Conservation (phyloP, 2,329 filamentous ascomycete species). For the Cytospora paraplurivora region DNA sequence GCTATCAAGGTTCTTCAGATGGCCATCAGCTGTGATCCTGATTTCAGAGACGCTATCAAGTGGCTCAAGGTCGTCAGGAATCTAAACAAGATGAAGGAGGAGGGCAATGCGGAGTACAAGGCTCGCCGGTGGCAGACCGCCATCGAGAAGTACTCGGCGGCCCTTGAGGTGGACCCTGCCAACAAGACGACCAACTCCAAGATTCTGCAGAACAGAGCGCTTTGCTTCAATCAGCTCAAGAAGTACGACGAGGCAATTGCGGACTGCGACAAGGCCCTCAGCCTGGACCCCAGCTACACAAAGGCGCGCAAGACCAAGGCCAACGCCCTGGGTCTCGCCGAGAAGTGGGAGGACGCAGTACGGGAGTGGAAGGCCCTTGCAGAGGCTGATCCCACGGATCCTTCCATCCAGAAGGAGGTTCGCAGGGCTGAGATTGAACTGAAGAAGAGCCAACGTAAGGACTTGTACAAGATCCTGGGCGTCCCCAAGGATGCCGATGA, state of each 20-base stretch:
- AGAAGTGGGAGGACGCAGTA: slow-evolving; percentile 89
- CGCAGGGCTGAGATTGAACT: slow-evolving; percentile 89
- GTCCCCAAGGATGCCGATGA: slow-evolving; percentile 84
- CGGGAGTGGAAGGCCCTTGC: slow-evolving; percentile 85
- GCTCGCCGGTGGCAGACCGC: slow-evolving; percentile 76
- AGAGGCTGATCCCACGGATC: slow-evolving; percentile 81
- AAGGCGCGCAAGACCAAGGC: slow-evolving; percentile 95
- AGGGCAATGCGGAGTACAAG: slow-evolving; percentile 91
- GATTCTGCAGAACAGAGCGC: slow-evolving; percentile 88
- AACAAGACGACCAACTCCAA: slow-evolving; percentile 96
- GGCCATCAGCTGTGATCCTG: slow-evolving; percentile 86
- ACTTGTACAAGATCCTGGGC: slow-evolving; percentile 97
- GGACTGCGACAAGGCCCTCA: slow-evolving; percentile 83
- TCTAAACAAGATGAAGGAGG: slow-evolving; percentile 89
- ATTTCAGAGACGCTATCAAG: slow-evolving; percentile 85
- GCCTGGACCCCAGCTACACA: slow-evolving; percentile 79
- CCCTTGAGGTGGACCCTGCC: slow-evolving; percentile 79
- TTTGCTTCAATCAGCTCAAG: slow-evolving; percentile 82
- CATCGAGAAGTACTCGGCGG: slow-evolving; percentile 80
- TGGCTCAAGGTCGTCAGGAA: slow-evolving; percentile 89
- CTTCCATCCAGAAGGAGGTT: slow-evolving; percentile 79
- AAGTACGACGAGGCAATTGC: slow-evolving; percentile 77
- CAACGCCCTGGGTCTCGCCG: slow-evolving; percentile 81
- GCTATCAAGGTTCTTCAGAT: slow-evolving; percentile 90
- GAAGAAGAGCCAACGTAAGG: slow-evolving; percentile 96